Evolutionary conservation across 2,329 filamentous ascomycete genomes (phyloP).

Genomic region (Phyllosticta citriasiana): DNA sequence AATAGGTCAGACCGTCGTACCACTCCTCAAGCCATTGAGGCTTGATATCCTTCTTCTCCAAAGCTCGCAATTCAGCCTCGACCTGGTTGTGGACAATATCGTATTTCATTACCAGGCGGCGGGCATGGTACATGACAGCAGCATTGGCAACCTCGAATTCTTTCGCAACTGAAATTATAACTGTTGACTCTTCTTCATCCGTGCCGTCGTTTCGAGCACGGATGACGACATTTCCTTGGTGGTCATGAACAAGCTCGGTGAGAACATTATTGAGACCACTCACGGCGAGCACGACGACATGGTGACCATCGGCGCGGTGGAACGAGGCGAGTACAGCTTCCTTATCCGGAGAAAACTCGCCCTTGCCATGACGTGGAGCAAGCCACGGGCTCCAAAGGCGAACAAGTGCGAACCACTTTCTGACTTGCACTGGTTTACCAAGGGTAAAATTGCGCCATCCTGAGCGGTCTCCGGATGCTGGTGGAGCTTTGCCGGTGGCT

Average conservation of each 20-base stretch:
- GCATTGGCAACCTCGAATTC: conserved; percentile 67
- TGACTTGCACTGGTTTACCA: conserved; percentile 53
- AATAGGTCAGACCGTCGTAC: conserved; percentile 90
- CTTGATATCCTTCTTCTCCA: conserved; percentile 41
- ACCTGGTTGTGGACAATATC: conserved; percentile 36
- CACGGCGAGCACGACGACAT: conserved; percentile 68
- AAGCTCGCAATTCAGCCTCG: conserved; percentile 37
- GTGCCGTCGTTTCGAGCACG: conserved; percentile 62
- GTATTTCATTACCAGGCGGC: conserved; percentile 47
- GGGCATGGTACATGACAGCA: conserved; percentile 79
- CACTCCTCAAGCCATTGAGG: conserved; percentile 70
- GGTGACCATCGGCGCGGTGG: conserved; percentile 57
- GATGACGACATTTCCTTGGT: conserved; percentile 56
- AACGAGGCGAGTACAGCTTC: conserved; percentile 74
- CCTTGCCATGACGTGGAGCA: conserved; percentile 72
- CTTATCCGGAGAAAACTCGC: conserved; percentile 58
- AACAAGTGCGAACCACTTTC: conserved; percentile 74
- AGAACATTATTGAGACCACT: conserved; percentile 63
- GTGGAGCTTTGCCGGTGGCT: conserved; percentile 46
- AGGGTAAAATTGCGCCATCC: conserved; percentile 47
- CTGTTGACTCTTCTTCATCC: conserved; percentile 43
- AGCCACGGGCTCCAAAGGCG: conserved; percentile 77
- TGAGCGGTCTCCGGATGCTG: conserved; percentile 49
- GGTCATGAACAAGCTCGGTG: conserved; percentile 57
- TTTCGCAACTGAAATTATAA: conserved; percentile 62